These are phyloP conservation scores for Macrophomina pseudophaseolina DNA, from an alignment of 2,329 filamentous ascomycete species.

Conservation along the genomic window DNA sequence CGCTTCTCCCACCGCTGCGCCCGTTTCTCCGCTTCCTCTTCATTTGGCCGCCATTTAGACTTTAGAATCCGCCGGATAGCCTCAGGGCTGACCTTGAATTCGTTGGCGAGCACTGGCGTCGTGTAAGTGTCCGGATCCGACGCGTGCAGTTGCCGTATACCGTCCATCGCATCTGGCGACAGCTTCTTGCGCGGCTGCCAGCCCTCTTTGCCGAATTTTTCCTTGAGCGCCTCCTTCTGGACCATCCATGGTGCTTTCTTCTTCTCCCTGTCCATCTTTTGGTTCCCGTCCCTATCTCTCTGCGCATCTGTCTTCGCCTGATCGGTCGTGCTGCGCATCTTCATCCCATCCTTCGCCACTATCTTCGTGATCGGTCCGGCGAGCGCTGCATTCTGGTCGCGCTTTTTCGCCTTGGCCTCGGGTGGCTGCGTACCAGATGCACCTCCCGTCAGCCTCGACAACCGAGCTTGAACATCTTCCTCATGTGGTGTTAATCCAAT, in stretches of 20 bases:
- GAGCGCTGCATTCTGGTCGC: neutral
- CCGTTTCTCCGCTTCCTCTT: conserved; percentile 52
- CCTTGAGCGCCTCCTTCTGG: conserved; percentile 74
- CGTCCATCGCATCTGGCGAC: conserved; percentile 89
- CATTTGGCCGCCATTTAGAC: conserved; percentile 71
- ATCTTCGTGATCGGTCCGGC: neutral
- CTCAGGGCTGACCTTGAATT: conserved; percentile 88
- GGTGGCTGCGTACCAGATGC: neutral
- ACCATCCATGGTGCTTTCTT: conserved; percentile 67
- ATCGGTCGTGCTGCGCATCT: neutral
- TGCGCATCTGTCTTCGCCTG: too few species aligned
- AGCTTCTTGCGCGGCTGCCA: conserved; percentile 87
- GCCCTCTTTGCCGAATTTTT: conserved; percentile 76
- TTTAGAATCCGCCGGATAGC: conserved; percentile 85
- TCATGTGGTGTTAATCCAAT: neutral
- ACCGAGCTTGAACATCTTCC: neutral
- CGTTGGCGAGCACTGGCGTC: conserved; percentile 71
- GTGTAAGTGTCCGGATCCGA: conserved; percentile 80
- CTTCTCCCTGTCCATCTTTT: neutral
- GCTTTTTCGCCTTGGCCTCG: neutral
- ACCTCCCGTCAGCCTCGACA: conserved; percentile 4
- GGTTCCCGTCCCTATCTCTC: too few species aligned
- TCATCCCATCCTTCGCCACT: neutral
- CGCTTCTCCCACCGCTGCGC: conserved; percentile 53
- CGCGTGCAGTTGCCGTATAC: conserved; percentile 80